Evolutionary conservation across 371 early-diverging fungal genomes (phyloP), one percentile per base, ranked within the genome.

Genomic region (Mucor racemosus): DNA sequence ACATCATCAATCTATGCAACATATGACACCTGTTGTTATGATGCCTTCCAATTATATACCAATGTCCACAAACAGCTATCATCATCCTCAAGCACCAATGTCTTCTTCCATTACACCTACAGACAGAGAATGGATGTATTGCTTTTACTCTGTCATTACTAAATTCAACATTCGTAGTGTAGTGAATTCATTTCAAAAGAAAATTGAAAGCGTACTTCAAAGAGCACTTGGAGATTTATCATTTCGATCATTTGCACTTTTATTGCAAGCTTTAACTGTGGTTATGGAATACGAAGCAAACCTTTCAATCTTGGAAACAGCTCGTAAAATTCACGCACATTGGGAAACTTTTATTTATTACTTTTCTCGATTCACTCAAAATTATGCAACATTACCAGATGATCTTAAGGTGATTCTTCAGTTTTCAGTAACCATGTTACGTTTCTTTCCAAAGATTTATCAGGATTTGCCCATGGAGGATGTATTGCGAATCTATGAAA

Each of bases 211-310:
- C 0, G 36, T 75, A 0, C 48, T 78, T 15, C 53, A 54, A n/a
- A 53, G 62, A 7, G 11, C 38, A 8, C 38, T 68, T 4, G 59
- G 33, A 7, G 58, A 55, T 14, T 64, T 75, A 6, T 50, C 65
- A 1, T n/a, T 26, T 7, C 67, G 76, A 7, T 70, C 66, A 0
- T 66, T 76, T 46, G 57, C 58, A 1, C 54, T 62, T n/a, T 41
- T 79, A 0, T 41, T 79, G 5, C 53, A 70, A 5, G 50, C 62
- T 3, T 36, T 79, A 10, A 39, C 40, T 1, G 46, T 59, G 6
- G 34, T 62, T 0, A 53, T 69, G n/a, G 42, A 65, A 7, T 36
- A 66, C 17, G 71, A 79, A 40, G 9, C 17, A 9, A 33, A 15
- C 14, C 46, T 38, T 4, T 33, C 50, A 6, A n/a, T 59, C 10